Base-by-base conservation (phyloP, 2,329 filamentous ascomycete genomes). In the Talaromyces sp. region DNA sequence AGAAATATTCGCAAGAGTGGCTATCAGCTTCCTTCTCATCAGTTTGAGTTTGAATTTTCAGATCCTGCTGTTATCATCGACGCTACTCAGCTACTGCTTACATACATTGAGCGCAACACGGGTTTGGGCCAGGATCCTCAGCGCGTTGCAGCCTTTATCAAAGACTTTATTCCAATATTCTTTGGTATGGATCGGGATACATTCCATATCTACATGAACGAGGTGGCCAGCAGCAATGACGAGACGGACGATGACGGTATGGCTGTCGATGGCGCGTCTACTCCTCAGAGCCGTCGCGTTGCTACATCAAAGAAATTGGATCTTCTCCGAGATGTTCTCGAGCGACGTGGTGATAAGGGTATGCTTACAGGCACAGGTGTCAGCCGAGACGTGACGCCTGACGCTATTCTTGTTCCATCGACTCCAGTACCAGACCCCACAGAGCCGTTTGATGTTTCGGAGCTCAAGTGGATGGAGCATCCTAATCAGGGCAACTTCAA, bases 311-410 rank as follows among this genome's bases (percentile, higher is more conserved):
- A 90, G 81, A 93, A 90, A 78, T 87, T 90, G 70, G 84, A 86
- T 69, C 89, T 92, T 73, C 84, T 98, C 45, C 90, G 93, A 70
- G 91, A 92, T 67, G 92, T 97, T 49, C 86, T 99, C 39, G 93
- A 97, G 72, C 91, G 85, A 63, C 79, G 90, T 67, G 90, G 89
- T 70, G 89, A 90, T 66, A 90, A 89, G 76, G 86, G 86, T 69
- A 84, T 86, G 27, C 86, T 90, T 47, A 89, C 92, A 61, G 89
- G 92, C 62, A 93, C 87, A n/a, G 87, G 87, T 1, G 89, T 86
- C 15, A 97, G 92, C 79, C 92, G 96, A 72, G 93, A 95, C 71
- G 93, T 90, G 0, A 97, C 93, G 0, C 94, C 95, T 0, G 93
- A 96, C 72, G 86, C 89, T 25, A 87, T 72, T 41, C 72, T 73